A percentile compares a stretch with the other conserved stretches of the same genome.
phyloP scores from a whole-genome alignment of 306 rosid species.

The Cicer chorassanicum region DNA sequence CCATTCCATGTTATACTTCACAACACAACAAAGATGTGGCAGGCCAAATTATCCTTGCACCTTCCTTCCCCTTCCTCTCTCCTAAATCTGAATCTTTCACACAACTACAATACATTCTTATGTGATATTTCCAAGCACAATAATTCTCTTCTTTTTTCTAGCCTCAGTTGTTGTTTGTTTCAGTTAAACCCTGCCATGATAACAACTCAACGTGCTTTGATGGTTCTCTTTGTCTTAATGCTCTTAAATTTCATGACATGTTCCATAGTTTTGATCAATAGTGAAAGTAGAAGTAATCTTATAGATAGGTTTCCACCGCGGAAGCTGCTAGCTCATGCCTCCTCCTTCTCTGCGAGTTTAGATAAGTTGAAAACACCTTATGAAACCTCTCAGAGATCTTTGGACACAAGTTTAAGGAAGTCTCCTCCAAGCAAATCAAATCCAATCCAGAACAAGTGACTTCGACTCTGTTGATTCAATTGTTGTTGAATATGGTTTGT shows the following conservation, averaged over 20 bases:
- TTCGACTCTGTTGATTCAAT: not conserved
- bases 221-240: constrained; percentile 53
- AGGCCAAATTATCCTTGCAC: constrained; percentile 36
- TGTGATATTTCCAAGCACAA: constrained; percentile 43
- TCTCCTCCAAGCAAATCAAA: constrained; percentile 72
- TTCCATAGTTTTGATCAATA: constrained; percentile 47
- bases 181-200: constrained; percentile 55
- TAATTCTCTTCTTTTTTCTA: constrained; percentile 19
- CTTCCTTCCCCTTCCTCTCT: constrained; percentile 36
- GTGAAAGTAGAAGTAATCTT: constrained; percentile 44
- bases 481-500: too few relatives aligned
- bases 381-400: constrained; percentile 54
- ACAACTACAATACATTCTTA: constrained; percentile 37
- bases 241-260: constrained; percentile 47
- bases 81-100: constrained; percentile 50
- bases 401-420: constrained; percentile 59
- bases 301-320: constrained; percentile 46
- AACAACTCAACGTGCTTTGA: constrained; percentile 50
- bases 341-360: constrained; percentile 47
- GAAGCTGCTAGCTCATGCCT: constrained; percentile 54
- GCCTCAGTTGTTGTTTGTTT: constrained; percentile 40
- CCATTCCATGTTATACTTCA: constrained; percentile 58
- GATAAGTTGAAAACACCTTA: constrained; percentile 45
- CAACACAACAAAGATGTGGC: constrained; percentile 53
- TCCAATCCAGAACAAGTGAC: constrained; percentile 72